Evolutionary conservation across 306 rosid genomes (phyloP).

Genomic region (Senna tora): DNA sequence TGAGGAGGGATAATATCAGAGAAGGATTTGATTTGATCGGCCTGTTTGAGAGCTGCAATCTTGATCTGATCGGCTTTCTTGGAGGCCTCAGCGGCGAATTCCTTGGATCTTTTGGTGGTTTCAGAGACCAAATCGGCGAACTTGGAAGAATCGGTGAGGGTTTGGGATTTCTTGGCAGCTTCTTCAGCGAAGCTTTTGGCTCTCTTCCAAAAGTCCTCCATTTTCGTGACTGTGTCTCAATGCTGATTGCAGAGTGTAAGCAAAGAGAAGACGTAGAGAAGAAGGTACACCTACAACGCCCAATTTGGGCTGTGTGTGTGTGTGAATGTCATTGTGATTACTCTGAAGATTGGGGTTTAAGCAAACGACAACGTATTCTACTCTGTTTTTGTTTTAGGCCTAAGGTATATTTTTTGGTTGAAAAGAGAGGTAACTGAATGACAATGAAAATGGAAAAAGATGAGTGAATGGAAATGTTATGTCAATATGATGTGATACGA

Average conservation of each 20-base stretch:
- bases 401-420: too few relatives aligned
- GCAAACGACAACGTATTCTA: background rate
- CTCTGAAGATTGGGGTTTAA: background rate
- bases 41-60: conserved; percentile 75
- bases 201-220: conserved; percentile 92
- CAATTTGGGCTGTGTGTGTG: background rate
- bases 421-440: too few relatives aligned
- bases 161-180: conserved; percentile 84
- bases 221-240: conserved; percentile 37
- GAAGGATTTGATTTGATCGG: conserved; percentile 89
- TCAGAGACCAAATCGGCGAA: conserved; percentile 92
- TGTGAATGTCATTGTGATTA: background rate
- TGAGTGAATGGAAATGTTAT: too few relatives aligned
- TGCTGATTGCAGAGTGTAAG: background rate
- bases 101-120: conserved; percentile 88
- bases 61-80: conserved; percentile 86
- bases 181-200: conserved; percentile 92
- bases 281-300: background rate
- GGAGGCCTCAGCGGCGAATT: conserved; percentile 95
- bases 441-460: too few relatives aligned
- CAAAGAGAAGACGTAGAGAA: background rate
- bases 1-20: conserved; percentile 80
- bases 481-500: too few relatives aligned
- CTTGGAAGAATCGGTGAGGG: conserved; percentile 55
- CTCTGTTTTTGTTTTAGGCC: too few relatives aligned